A percentile compares a stretch with the other conserved stretches of the same genome.
These are phyloP conservation scores for Sphenostylis stenocarpa DNA, from an alignment of 306 rosid genomes.

Conservation along the genomic window DNA sequence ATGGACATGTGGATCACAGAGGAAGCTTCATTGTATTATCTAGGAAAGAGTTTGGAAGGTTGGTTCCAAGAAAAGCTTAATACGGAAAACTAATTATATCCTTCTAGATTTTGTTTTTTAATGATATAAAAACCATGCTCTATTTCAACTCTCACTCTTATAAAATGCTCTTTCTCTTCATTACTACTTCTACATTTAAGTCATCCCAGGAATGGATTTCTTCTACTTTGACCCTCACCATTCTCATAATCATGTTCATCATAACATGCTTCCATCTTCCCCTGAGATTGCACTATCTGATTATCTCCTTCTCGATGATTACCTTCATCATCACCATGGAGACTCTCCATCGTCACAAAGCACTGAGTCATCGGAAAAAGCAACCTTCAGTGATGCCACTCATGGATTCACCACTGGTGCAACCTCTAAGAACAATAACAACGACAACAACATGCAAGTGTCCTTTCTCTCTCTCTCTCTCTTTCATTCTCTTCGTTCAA, in stretches of 20 bases:
- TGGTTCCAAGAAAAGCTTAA: slow-evolving; percentile 22
- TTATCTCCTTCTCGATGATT: slow-evolving; percentile 41
- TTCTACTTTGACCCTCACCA: slow-evolving; percentile 44
- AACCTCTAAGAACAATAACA: slow-evolving; percentile 33
- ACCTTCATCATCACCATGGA: background rate
- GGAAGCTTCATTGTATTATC: slow-evolving; percentile 48
- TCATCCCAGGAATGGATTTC: slow-evolving; percentile 38
- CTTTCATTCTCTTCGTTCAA: background rate
- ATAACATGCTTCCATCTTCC: slow-evolving; percentile 23
- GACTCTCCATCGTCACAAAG: slow-evolving; percentile 45
- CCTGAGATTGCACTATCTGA: slow-evolving; percentile 45
- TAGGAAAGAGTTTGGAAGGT: slow-evolving; percentile 49
- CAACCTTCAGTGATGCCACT: slow-evolving; percentile 7
- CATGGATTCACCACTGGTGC: slow-evolving; percentile 36
- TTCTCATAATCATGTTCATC: slow-evolving; percentile 24
- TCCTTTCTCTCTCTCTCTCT: background rate
- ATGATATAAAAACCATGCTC: slow-evolving; percentile 10
- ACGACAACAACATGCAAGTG: slow-evolving; percentile 41
- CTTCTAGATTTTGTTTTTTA: background rate
- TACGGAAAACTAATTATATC: background rate
- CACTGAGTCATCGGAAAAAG: slow-evolving; percentile 49
- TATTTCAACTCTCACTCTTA: background rate
- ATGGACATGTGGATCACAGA: slow-evolving; percentile 30
- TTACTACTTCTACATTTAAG: too few species aligned
- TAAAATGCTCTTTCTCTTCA: too few species aligned